Evolutionary conservation across 768 basidiomycete species (phyloP).

Genomic region (Rubroboletus pulcherrimus): DNA sequence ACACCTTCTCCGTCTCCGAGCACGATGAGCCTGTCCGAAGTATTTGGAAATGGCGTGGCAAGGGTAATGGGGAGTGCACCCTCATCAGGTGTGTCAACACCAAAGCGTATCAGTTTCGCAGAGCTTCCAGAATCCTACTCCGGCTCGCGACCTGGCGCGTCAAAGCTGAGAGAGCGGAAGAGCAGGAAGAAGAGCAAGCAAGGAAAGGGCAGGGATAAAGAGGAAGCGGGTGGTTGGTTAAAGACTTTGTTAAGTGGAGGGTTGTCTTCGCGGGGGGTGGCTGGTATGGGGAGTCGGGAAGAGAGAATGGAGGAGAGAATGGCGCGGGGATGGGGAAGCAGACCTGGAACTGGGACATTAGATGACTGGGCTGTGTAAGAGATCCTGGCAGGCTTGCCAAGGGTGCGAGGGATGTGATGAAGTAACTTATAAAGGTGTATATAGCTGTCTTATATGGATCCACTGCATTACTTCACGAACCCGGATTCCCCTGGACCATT

Average conservation of each 20-base stretch:
- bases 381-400: not conserved
- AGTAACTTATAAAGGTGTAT: slow-evolving; percentile 14
- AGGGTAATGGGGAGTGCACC: slow-evolving; percentile 36
- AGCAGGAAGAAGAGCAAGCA: slow-evolving; percentile 33
- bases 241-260: slow-evolving; percentile 17
- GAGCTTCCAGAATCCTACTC: slow-evolving; percentile 67
- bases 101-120: slow-evolving; percentile 78
- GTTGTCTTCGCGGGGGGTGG: slow-evolving; percentile 22
- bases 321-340: slow-evolving; percentile 45
- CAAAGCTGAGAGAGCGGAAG: slow-evolving; percentile 34
- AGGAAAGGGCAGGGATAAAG: slow-evolving; percentile 29
- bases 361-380: slow-evolving; percentile 57
- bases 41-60: slow-evolving; percentile 28
- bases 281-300: slow-evolving; percentile 32
- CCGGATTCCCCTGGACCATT: not conserved
- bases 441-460: slow-evolving; percentile 1
- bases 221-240: slow-evolving; percentile 27
- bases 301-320: slow-evolving; percentile 53
- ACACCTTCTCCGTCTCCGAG: slow-evolving; percentile 38
- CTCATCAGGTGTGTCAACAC: slow-evolving; percentile 54
- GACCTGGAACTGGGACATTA: slow-evolving; percentile 37
- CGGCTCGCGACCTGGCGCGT: slow-evolving; percentile 30
- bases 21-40: slow-evolving; percentile 22
- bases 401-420: not conserved
- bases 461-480: not conserved